Evolutionary conservation across 306 rosid genomes (phyloP).

Genomic region (Vigna reflexopilosa): DNA sequence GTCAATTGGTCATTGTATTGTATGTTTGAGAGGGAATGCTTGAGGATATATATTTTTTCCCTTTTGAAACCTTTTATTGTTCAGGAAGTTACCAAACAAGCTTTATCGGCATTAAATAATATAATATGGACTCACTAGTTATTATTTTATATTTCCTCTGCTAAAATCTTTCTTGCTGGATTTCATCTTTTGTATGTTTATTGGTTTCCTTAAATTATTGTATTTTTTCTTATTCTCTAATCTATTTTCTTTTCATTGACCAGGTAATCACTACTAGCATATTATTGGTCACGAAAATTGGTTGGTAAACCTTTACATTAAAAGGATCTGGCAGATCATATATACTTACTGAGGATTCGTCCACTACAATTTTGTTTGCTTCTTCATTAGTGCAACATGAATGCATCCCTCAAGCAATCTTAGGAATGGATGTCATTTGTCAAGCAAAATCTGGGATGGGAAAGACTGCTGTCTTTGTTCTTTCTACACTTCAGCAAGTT

Average conservation of each 20-base stretch:
- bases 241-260: conserved; percentile 23
- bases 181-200: conserved; percentile 7
- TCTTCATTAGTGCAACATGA: conserved; percentile 82
- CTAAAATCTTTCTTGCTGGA: conserved; percentile 15
- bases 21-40: not conserved
- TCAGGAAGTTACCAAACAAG: not conserved
- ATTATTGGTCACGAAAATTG: conserved; percentile 63
- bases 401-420: conserved; percentile 83
- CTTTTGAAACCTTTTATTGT: not conserved
- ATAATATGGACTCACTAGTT: not conserved
- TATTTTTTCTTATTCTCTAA: conserved; percentile 30
- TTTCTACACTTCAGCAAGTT: conserved; percentile 74
- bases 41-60: too few species aligned
- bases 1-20: conserved; percentile 22
- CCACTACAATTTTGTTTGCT: conserved; percentile 69
- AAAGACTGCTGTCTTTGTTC: conserved; percentile 79
- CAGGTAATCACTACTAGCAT: conserved; percentile 81
- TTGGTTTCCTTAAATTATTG: not conserved
- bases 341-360: conserved; percentile 76
- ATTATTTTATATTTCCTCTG: not conserved
- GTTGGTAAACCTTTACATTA: conserved; percentile 78
- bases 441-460: conserved; percentile 88
- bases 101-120: not conserved
- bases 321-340: conserved; percentile 73
- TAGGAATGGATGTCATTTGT: conserved; percentile 81